These are phyloP conservation scores for Mycena albidolilacea DNA, from an alignment of 768 basidiomycete species.

Conservation along the genomic window DNA sequence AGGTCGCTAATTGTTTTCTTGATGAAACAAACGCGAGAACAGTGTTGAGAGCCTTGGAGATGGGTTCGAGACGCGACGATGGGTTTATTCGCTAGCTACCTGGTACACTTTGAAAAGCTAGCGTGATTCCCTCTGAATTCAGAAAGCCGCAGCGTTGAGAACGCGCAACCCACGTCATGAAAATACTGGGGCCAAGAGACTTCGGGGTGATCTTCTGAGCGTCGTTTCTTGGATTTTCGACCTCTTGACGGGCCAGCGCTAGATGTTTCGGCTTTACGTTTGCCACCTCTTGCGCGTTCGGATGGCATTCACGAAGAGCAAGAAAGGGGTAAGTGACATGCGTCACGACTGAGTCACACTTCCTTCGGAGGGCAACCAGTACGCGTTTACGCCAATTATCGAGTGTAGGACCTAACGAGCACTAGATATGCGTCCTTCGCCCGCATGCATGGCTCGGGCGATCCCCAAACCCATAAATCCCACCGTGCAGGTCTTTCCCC, in stretches of 20 bases:
- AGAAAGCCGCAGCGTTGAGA: constrained; percentile 5
- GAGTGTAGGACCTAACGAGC: neutral
- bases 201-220: constrained; percentile 37
- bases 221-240: constrained; percentile 39
- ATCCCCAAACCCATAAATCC: constrained; percentile 27
- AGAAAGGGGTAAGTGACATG: constrained; percentile 5
- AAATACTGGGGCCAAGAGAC: constrained; percentile 77
- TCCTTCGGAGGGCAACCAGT: neutral
- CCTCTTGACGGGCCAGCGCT: neutral
- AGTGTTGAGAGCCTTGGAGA: constrained; percentile 83
- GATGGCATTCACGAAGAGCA: neutral
- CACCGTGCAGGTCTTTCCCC: constrained; percentile 33
- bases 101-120: constrained; percentile 60
- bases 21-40: constrained; percentile 91
- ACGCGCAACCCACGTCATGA: constrained; percentile 58
- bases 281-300: neutral
- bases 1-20: constrained; percentile 83
- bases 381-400: neutral
- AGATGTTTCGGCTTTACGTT: constrained; percentile 27
- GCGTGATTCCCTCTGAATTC: constrained; percentile 8
- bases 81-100: constrained; percentile 44
- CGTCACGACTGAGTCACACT: neutral
- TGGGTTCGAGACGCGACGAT: neutral
- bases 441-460: constrained; percentile 27
- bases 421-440: constrained; percentile 34